Evolutionary conservation across 108 stramenopile genomes (phyloP).

Genomic region (Stephanodiscus minutulus): DNA sequence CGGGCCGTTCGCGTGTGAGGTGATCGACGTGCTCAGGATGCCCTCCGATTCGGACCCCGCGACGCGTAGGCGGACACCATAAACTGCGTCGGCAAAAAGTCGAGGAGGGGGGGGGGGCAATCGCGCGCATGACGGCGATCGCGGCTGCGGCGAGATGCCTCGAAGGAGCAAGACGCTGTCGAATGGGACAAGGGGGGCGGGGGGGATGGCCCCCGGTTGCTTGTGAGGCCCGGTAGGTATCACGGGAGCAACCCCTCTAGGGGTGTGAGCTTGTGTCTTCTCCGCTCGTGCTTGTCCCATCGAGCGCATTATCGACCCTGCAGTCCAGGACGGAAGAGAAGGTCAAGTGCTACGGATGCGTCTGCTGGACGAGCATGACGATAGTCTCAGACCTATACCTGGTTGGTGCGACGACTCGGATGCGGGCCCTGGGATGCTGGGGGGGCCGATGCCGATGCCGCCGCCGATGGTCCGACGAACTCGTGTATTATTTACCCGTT

Average conservation of each 20-base stretch:
- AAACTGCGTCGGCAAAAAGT: slow-evolving; percentile 26
- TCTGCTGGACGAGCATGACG: slow-evolving; percentile 62
- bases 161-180: slow-evolving; percentile 18
- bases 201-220: slow-evolving; percentile 35
- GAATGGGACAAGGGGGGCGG: slow-evolving; percentile 24
- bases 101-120: background rate
- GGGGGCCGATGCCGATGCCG: background rate
- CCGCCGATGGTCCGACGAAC: background rate
- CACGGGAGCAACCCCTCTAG: slow-evolving; percentile 68
- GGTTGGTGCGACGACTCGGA: slow-evolving; percentile 34
- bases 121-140: background rate
- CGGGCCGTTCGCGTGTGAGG: slow-evolving; percentile 79
- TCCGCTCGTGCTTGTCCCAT: slow-evolving; percentile 45
- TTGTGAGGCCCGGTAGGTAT: slow-evolving; percentile 22
- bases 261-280: slow-evolving; percentile 68
- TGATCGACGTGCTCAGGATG: slow-evolving; percentile 68
- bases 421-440: slow-evolving; percentile 25
- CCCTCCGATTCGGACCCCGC: slow-evolving; percentile 48
- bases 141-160: background rate
- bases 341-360: slow-evolving; percentile 81
- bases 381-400: slow-evolving; percentile 44
- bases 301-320: slow-evolving; percentile 53
- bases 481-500: slow-evolving; percentile 57
- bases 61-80: slow-evolving; percentile 45
- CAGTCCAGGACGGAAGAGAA: slow-evolving; percentile 84